phyloP scores from a whole-genome alignment of 805 yeast species.

The Blastobotrys chiropterorum region DNA sequence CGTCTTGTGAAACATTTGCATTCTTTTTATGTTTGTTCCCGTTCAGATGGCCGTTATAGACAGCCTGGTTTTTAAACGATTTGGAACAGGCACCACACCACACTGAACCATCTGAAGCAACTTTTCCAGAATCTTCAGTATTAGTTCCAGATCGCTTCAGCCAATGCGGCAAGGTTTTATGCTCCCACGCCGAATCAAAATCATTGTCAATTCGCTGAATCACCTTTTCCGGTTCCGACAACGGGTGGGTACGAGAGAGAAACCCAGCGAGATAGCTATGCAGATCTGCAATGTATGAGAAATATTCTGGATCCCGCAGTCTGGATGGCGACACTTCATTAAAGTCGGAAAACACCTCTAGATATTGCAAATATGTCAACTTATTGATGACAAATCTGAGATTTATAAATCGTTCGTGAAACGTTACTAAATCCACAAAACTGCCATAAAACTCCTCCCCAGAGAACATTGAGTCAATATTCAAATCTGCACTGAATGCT shows the following conservation, averaged over 20 bases:
- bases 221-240: constrained; percentile 36
- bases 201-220: constrained; percentile 26
- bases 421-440: constrained; percentile 48
- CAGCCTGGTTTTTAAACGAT: constrained; percentile 55
- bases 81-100: constrained; percentile 64
- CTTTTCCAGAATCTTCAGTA: constrained; percentile 9
- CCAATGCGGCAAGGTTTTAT: constrained; percentile 9
- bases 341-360: constrained; percentile 41
- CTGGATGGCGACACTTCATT: constrained; percentile 21
- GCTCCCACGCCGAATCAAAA: constrained; percentile 25
- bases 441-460: constrained; percentile 61
- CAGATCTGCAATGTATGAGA: constrained; percentile 42
- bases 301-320: constrained; percentile 33
- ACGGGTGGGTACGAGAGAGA: constrained; percentile 43
- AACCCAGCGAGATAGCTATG: constrained; percentile 45
- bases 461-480: constrained; percentile 45
- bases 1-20: constrained; percentile 7
- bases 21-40: constrained; percentile 74
- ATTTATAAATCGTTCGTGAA: constrained; percentile 51
- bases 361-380: constrained; percentile 44
- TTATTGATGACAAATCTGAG: constrained; percentile 33
- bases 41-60: constrained; percentile 57
- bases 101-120: constrained; percentile 21
- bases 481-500: constrained; percentile 43
- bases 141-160: background rate